phyloP scores from a whole-genome alignment of 2,329 filamentous ascomycete species.

The Podosphaera aphanis region DNA sequence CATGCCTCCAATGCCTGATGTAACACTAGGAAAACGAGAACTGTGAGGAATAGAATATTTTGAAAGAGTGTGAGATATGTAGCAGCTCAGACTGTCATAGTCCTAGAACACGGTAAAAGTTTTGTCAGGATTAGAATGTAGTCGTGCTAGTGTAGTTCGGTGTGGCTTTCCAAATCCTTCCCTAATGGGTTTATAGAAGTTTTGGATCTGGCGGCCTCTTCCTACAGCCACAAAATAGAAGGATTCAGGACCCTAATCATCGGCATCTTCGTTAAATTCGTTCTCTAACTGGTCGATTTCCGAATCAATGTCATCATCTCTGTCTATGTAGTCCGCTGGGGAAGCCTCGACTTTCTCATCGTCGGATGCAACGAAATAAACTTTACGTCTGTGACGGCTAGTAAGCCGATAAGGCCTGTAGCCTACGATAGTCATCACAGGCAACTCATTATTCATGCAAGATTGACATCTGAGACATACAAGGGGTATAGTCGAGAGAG shows the following conservation, averaged over 20 bases:
- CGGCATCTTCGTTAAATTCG: not conserved
- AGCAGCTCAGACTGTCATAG: not conserved
- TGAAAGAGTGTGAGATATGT: not conserved
- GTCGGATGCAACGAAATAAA: not conserved
- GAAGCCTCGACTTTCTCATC: not conserved
- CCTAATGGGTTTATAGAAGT: not conserved
- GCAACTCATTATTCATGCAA: too few relatives aligned
- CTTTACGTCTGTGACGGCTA: too few relatives aligned
- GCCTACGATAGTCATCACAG: too few relatives aligned
- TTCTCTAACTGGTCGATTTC: not conserved
- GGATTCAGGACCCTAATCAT: conserved; percentile 1
- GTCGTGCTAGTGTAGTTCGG: not conserved
- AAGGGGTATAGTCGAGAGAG: too few relatives aligned
- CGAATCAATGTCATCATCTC: not conserved
- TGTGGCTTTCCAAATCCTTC: conserved; percentile 1
- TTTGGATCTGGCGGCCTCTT: not conserved
- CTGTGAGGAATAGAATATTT: not conserved
- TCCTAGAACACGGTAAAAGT: not conserved
- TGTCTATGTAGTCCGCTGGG: not conserved
- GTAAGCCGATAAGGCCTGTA: too few relatives aligned
- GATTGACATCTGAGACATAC: too few relatives aligned
- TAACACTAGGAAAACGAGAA: not conserved
- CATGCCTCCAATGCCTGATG: not conserved
- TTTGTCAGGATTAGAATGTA: not conserved
- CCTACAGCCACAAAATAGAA: conserved; percentile 1